A percentile compares a stretch with the other conserved stretches of the same genome.
Evolutionary conservation across 2,329 filamentous ascomycete genomes (phyloP).

Genomic region (Shiraia bambusicola): DNA sequence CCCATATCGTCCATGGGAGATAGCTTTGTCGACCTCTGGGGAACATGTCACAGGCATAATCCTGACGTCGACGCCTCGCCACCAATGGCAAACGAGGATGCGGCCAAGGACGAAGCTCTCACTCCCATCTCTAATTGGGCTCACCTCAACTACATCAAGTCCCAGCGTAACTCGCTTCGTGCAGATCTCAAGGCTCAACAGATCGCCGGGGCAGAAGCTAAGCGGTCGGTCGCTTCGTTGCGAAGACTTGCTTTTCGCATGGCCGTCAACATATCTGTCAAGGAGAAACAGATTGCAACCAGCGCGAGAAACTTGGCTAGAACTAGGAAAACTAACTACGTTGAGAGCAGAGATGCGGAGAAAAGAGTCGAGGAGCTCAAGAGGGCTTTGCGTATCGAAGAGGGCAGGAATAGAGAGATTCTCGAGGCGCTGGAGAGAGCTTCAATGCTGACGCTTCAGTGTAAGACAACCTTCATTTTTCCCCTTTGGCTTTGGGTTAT

Average conservation of each 20-base stretch:
- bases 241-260: constrained; percentile 42
- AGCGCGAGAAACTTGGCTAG: constrained; percentile 35
- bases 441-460: constrained; percentile 42
- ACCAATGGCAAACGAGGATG: constrained; percentile 11
- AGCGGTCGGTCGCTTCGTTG: constrained; percentile 38
- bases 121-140: constrained; percentile 41
- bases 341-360: constrained; percentile 34
- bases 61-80: constrained; percentile 14
- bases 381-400: constrained; percentile 34
- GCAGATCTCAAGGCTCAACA: constrained; percentile 38
- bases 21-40: constrained; percentile 37
- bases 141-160: constrained; percentile 40
- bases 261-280: constrained; percentile 43
- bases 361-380: constrained; percentile 38
- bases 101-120: constrained; percentile 23
- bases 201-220: constrained; percentile 36
- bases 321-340: constrained; percentile 35
- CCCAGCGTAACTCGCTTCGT: constrained; percentile 36
- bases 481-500: no score
- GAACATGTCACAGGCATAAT: constrained; percentile 15
- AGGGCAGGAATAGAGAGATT: constrained; percentile 41
- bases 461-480: constrained; percentile 19
- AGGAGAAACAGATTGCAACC: constrained; percentile 41
- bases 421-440: constrained; percentile 40
- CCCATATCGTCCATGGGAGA: constrained; percentile 39